phyloP scores from a whole-genome alignment of 2,329 filamentous ascomycete species.

The Fusarium fujikuroi region DNA sequence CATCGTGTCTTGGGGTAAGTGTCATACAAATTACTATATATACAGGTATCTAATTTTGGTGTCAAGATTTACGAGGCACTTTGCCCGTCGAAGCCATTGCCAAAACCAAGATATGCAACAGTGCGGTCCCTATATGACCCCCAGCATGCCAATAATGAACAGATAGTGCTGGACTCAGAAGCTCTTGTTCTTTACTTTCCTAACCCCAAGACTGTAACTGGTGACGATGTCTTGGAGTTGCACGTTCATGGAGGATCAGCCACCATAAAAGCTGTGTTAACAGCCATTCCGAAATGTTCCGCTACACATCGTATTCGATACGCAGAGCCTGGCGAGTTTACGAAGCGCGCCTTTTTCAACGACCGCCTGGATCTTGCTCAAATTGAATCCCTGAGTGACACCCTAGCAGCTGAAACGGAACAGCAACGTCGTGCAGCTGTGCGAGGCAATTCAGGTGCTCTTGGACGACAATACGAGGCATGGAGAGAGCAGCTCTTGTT shows the following conservation, averaged over 20 bases:
- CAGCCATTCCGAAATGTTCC: slow-evolving; percentile 73
- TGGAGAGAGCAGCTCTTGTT: slow-evolving; percentile 84
- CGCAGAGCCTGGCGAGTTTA: slow-evolving; percentile 96
- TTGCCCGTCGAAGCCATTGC: slow-evolving; percentile 59
- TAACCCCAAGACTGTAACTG: slow-evolving; percentile 83
- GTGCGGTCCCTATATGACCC: slow-evolving; percentile 78
- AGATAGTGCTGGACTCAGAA: slow-evolving; percentile 77
- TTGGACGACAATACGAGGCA: slow-evolving; percentile 80
- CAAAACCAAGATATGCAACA: slow-evolving; percentile 68
- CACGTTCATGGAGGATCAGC: slow-evolving; percentile 95
- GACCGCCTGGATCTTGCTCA: slow-evolving; percentile 87
- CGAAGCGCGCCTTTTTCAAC: slow-evolving; percentile 89
- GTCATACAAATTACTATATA: background rate
- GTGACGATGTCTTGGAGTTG: slow-evolving; percentile 90
- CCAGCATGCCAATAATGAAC: slow-evolving; percentile 11
- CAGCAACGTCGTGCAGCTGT: slow-evolving; percentile 91
- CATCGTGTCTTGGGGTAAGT: slow-evolving; percentile 74
- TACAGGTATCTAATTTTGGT: slow-evolving; percentile 2
- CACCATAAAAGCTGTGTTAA: slow-evolving; percentile 85
- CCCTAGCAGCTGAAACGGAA: slow-evolving; percentile 80
- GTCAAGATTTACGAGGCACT: slow-evolving; percentile 61
- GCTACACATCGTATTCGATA: slow-evolving; percentile 71
- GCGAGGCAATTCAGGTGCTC: slow-evolving; percentile 74
- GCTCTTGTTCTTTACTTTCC: slow-evolving; percentile 88
- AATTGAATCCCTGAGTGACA: slow-evolving; percentile 73